Evolutionary conservation across 2,329 filamentous ascomycete species (phyloP), one percentile per base, ranked within the genome.

Genomic region (Epicoccum sorghinum): DNA sequence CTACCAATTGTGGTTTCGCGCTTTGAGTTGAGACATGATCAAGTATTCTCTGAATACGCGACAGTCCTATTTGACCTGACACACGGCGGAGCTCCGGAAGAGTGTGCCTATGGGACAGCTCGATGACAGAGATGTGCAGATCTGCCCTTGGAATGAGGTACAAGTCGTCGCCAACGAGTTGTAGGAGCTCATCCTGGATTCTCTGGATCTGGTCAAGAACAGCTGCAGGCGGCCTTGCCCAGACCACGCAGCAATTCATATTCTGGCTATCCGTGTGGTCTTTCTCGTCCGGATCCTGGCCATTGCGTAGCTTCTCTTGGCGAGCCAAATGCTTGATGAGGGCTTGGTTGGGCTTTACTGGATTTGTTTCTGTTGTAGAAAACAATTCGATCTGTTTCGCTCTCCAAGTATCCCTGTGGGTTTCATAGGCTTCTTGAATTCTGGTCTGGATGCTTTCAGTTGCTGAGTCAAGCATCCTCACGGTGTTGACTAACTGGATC

Each of bases 81-180:
- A 57, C 46, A 10, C 38, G 25, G 25, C 39, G 46, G 5, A 60
- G 47, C 14, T 57, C 41, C 3, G 42, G n/a, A 5, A 60, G 45
- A 3, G 54, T 29, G 23, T 62, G 58, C n/a, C 58, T 52, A 35
- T 62, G 60, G 10, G 57, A 51, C 10, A 60, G 49, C 39, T 60
- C 58, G 27, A 60, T 50, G 7, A 62, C 42, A 12, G 59, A 55
- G 33, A 62, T 33, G 24, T 60, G 59, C 6, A 62, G 27, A 36
- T 58, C 25, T 7, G 45, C 8, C 2, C 36, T 5, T 25, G 59
- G 54, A 3, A 62, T 60, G 4, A 39, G 6, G 37, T 62, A 38
- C 14, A 60, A 12, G 40, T 60, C 48, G 7, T 41, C 6, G 35
- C 55, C 52, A n/a, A 59, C 25, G 3, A 61, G 25, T 2, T 18